Percentiles rank a stretch among this genome's conserved stretches.
These are phyloP conservation scores for Trypanosoma mega DNA, from an alignment of 208 protist species.

Conservation along the genomic window DNA sequence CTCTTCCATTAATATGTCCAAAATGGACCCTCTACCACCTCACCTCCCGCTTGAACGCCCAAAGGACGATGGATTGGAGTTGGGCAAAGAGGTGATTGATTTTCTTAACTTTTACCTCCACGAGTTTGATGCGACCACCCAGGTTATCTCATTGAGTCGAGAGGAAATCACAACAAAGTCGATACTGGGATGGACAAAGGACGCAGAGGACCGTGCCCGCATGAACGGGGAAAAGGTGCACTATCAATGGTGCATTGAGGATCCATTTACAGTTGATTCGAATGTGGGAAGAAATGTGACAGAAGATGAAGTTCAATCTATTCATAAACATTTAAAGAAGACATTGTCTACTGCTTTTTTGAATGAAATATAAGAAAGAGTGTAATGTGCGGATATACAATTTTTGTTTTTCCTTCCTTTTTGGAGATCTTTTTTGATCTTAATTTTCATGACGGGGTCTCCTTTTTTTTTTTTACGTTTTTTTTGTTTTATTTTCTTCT, in stretches of 20 bases:
- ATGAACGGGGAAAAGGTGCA: slow-evolving; percentile 74
- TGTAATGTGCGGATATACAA: not conserved
- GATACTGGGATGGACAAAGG: slow-evolving; percentile 73
- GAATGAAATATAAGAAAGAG: too few species aligned
- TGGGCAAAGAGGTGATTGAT: slow-evolving; percentile 71
- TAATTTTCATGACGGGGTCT: not conserved
- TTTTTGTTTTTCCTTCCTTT: slow-evolving; percentile 12
- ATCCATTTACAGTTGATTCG: slow-evolving; percentile 86
- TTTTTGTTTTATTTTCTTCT: slow-evolving; percentile 14
- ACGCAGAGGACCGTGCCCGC: slow-evolving; percentile 71
- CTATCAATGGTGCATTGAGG: slow-evolving; percentile 91
- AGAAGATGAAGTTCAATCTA: slow-evolving; percentile 77
- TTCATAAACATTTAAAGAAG: slow-evolving; percentile 65
- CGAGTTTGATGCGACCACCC: slow-evolving; percentile 60
- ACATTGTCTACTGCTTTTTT: too few species aligned
- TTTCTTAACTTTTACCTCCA: slow-evolving; percentile 77
- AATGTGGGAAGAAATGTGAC: slow-evolving; percentile 88
- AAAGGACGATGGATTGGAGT: slow-evolving; percentile 22
- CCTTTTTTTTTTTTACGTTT: slow-evolving; percentile 11
- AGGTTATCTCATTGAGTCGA: slow-evolving; percentile 75
- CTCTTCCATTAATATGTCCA: slow-evolving; percentile 44
- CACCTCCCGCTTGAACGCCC: slow-evolving; percentile 38
- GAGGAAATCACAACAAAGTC: slow-evolving; percentile 52
- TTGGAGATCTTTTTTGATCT: not conserved
- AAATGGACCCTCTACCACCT: slow-evolving; percentile 36